These are phyloP conservation scores for Rachicladosporium sp. DNA, from an alignment of 2,329 filamentous ascomycete species.

Conservation along the genomic window DNA sequence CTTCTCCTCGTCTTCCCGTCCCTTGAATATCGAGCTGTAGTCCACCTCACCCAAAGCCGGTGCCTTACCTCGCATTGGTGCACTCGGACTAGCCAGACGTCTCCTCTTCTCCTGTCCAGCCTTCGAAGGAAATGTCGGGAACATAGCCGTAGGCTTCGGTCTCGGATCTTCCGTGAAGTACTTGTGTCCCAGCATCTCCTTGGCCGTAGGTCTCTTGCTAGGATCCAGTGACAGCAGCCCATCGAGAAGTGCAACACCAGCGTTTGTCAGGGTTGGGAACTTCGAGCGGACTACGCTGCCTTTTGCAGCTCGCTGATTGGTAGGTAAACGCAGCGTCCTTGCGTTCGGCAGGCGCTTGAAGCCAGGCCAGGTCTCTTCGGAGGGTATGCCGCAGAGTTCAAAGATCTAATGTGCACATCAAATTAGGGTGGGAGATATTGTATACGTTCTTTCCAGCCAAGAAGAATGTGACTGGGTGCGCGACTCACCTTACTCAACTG, in stretches of 20 bases:
- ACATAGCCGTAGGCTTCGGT: conserved; percentile 82
- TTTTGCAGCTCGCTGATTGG: conserved; percentile 33
- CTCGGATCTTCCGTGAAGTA: conserved; percentile 86
- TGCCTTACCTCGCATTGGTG: conserved; percentile 58
- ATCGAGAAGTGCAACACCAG: conserved; percentile 58
- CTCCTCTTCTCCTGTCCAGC: conserved; percentile 78
- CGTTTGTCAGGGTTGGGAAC: conserved; percentile 69
- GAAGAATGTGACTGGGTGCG: conserved; percentile 11
- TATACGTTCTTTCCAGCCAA: conserved; percentile 14
- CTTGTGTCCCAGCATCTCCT: conserved; percentile 61
- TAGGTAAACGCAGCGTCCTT: conserved; percentile 55
- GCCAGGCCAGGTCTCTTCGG: conserved; percentile 68
- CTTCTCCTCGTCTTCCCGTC: conserved; percentile 33
- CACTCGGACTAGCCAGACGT: conserved; percentile 62
- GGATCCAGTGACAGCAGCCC: conserved; percentile 67
- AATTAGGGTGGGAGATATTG: conserved; percentile 4
- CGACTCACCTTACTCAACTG: conserved; percentile 54
- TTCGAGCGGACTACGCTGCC: conserved; percentile 52
- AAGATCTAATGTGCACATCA: conserved; percentile 50
- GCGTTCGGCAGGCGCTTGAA: conserved; percentile 85
- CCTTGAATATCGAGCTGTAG: conserved; percentile 39
- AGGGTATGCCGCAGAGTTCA: conserved; percentile 75
- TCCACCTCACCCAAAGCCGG: conserved; percentile 29
- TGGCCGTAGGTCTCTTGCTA: conserved; percentile 53
- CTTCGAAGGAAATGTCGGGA: conserved; percentile 93